Evolutionary conservation across 768 basidiomycete genomes (phyloP).

Genomic region (Pleurotus ostreatus): DNA sequence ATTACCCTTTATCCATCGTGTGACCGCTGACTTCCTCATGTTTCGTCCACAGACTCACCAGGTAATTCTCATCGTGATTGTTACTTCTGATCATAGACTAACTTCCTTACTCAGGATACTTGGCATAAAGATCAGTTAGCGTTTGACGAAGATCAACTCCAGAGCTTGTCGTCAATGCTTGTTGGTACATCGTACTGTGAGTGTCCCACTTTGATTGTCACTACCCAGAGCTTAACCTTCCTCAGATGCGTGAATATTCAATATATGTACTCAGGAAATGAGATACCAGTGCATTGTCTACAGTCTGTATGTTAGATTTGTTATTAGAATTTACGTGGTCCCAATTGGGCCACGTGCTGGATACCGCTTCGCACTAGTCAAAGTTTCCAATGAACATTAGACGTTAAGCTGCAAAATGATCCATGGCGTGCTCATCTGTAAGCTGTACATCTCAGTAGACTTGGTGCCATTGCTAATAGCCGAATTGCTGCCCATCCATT

Average conservation of each 20-base stretch:
- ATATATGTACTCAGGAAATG: too few relatives aligned
- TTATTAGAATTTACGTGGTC: too few relatives aligned
- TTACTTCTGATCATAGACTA: neutral
- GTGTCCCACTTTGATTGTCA: constrained; percentile 15
- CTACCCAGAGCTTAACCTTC: too few relatives aligned
- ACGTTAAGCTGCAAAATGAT: constrained; percentile 47
- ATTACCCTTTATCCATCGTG: constrained; percentile 4
- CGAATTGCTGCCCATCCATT: neutral
- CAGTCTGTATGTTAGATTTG: too few relatives aligned
- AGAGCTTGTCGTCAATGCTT: constrained; percentile 82
- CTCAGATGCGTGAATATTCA: neutral
- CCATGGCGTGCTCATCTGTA: constrained; percentile 84
- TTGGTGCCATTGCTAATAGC: constrained; percentile 12
- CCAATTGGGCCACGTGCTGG: too few relatives aligned
- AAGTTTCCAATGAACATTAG: too few relatives aligned
- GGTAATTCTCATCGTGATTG: constrained; percentile 25
- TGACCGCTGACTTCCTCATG: constrained; percentile 13
- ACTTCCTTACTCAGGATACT: constrained; percentile 56
- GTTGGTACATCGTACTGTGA: constrained; percentile 88
- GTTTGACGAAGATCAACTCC: constrained; percentile 88
- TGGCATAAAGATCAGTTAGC: constrained; percentile 87
- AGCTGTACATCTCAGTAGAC: constrained; percentile 23
- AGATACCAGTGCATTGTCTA: too few relatives aligned
- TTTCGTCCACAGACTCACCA: constrained; percentile 49
- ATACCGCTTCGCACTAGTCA: too few relatives aligned